Base-by-base conservation (phyloP, 140 eudicot genomes). In the Ambrosia hybrid region DNA sequence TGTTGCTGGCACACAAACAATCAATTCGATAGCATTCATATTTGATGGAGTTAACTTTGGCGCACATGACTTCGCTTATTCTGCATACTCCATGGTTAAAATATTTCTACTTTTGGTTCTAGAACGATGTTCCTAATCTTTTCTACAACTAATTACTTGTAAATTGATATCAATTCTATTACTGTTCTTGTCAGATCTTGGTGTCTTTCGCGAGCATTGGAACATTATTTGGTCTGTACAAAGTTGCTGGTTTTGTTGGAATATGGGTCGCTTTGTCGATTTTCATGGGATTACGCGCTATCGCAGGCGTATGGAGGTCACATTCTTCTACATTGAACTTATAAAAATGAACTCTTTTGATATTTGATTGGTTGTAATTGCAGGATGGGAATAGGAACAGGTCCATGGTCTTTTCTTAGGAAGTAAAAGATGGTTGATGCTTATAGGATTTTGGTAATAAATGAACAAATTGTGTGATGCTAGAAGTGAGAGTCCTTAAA, bases 321-420 rank as follows among this genome's bases (percentile, higher is more conserved):
- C 36, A 2, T 15, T 39, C 67, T 4, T 6, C 59, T 9, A 48
- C 17, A 38, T 12, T 9, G 14, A 39, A 11, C 7, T 57, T 62
- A 1, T 0, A 14, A 70, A 14, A 16, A 66, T 7, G 5, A 66
- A 17, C 39, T 36, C 15, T 17, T 68, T 10, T 13, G 14, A 55
- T 52, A 48, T 62, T 52, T 34, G 13, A 3, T 8, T 36, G 3
- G 55, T 15, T 37, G 3, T 48, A 26, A 39, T 51, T 75, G 83
- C 85, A 91, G 95, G 89, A 87, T 89, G 87, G 95, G 96, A 64
- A 89, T 88, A n/a, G 92, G 95, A 41, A 92, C 98, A 3, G 92
- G 96, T 62, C 96, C 96, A 4, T 91, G 96, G 94, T 74, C 76
- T 0, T 91, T 85, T 67, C 95, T 91, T 16, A 68, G 81, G 79